A percentile compares a stretch with the other conserved stretches of the same genome.
Evolutionary conservation across 208 protist species (phyloP).

Genomic region (Wallacemonas rigidus): DNA sequence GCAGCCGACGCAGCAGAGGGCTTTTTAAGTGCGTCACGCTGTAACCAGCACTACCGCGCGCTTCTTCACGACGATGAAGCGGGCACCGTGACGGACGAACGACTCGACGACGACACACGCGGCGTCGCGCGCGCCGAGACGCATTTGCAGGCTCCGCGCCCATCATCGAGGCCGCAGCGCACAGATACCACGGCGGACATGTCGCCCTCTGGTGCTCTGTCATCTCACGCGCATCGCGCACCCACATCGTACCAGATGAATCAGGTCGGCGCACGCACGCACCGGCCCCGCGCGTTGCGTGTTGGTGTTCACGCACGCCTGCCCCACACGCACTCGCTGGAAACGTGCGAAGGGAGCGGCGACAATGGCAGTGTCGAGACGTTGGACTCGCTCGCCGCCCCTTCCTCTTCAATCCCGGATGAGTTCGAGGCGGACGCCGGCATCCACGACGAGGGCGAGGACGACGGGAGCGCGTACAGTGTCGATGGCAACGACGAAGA

Average conservation of each 20-base stretch:
- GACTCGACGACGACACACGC: background rate
- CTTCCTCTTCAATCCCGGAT: conserved; percentile 3
- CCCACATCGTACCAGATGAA: no score
- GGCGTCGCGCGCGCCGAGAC: background rate
- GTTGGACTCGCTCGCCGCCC: conserved; percentile 1
- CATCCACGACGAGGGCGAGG: background rate
- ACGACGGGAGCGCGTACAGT: background rate
- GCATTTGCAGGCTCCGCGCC: no score
- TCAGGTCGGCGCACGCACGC: no score
- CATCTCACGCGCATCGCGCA: no score
- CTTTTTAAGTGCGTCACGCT: background rate
- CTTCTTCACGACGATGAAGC: no score
- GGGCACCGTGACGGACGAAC: background rate
- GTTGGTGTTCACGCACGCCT: background rate
- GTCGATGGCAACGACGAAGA: background rate
- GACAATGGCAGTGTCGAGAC: conserved; percentile 5
- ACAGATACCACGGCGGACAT: background rate
- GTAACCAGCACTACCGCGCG: background rate
- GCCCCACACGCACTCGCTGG: conserved; percentile 4
- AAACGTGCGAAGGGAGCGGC: conserved; percentile 15
- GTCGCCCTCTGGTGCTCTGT: no score
- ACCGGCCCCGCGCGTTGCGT: no score
- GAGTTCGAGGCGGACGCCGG: background rate
- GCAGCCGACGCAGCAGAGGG: conserved; percentile 7
- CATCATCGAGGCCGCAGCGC: no score